Evolutionary conservation across 1,284 basidiomycete genomes (phyloP).

Genomic region (Sanguinoderma infundibulare): DNA sequence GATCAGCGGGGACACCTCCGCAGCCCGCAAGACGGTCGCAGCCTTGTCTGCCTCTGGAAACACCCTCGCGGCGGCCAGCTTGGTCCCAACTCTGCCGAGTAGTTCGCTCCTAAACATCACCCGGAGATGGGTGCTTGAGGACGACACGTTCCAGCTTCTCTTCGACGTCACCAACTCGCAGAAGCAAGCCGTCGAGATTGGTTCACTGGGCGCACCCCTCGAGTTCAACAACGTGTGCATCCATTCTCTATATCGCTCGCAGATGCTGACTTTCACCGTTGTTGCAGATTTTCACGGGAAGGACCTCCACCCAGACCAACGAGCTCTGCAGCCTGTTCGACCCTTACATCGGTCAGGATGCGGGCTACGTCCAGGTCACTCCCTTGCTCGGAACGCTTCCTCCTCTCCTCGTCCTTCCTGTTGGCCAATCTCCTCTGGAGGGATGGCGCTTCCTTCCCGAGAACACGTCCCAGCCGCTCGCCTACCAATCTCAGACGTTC

Average conservation of each 20-base stretch:
- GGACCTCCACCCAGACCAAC: constrained; percentile 57
- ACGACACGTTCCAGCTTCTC: constrained; percentile 49
- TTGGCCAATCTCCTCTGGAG: constrained; percentile 55
- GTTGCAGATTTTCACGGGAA: constrained; percentile 56
- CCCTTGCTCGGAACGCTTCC: constrained; percentile 59
- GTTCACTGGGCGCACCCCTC: constrained; percentile 55
- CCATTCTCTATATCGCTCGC: neutral
- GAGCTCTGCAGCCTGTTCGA: constrained; percentile 58
- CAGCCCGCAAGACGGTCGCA: constrained; percentile 47
- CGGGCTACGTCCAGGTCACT: constrained; percentile 56
- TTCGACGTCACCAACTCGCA: constrained; percentile 58
- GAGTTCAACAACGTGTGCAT: constrained; percentile 59
- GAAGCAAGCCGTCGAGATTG: constrained; percentile 54
- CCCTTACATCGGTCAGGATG: constrained; percentile 62
- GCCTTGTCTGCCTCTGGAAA: constrained; percentile 44
- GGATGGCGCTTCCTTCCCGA: constrained; percentile 64
- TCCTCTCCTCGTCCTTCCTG: constrained; percentile 55
- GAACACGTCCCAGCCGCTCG: constrained; percentile 47
- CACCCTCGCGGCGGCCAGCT: constrained; percentile 53
- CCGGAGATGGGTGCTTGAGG: constrained; percentile 53
- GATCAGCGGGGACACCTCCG: constrained; percentile 52
- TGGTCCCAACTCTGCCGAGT: constrained; percentile 52
- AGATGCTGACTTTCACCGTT: neutral
- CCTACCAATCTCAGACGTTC: constrained; percentile 64
- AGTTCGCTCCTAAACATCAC: constrained; percentile 53